Conservation (phyloP, 176 grass and related monocot species). For the Olyra latifolia region DNA sequence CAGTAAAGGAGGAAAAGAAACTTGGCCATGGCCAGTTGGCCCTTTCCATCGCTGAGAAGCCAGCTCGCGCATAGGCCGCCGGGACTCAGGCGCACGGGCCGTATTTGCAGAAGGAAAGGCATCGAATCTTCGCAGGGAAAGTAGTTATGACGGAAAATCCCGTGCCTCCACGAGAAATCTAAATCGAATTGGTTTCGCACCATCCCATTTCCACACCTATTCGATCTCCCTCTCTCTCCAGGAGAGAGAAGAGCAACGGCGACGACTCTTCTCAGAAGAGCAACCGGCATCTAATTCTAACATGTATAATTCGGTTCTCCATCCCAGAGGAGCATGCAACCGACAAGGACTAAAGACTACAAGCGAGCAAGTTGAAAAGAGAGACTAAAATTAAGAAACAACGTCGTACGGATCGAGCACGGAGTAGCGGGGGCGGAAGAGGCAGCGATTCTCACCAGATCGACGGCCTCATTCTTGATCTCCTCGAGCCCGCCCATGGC, state of each 20-base stretch:
- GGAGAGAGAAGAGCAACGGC: background rate
- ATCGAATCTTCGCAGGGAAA: background rate
- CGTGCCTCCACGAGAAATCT: no score
- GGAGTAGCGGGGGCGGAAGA: background rate
- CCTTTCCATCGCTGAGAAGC: background rate
- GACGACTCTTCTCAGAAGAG: background rate
- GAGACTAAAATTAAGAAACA: background rate
- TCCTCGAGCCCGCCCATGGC: constrained; percentile 76
- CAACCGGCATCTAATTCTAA: background rate
- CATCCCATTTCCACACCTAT: background rate
- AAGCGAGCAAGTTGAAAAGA: background rate
- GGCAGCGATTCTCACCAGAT: constrained; percentile 68
- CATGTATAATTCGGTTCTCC: background rate
- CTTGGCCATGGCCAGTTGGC: constrained; percentile 30
- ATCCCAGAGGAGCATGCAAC: background rate
- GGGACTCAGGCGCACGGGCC: background rate
- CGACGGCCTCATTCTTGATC: constrained; percentile 85
- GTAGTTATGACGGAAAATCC: background rate
- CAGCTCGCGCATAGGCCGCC: background rate
- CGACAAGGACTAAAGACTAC: background rate
- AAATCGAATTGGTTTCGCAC: background rate
- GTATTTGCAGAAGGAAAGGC: background rate
- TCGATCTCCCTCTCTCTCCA: background rate
- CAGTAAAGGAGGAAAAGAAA: constrained; percentile 29
- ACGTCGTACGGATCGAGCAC: background rate